A percentile compares a stretch with the other conserved stretches of the same genome.
phyloP scores from a whole-genome alignment of 371 early-diverging fungal species.

The Thermomucor indicae-seudaticae region DNA sequence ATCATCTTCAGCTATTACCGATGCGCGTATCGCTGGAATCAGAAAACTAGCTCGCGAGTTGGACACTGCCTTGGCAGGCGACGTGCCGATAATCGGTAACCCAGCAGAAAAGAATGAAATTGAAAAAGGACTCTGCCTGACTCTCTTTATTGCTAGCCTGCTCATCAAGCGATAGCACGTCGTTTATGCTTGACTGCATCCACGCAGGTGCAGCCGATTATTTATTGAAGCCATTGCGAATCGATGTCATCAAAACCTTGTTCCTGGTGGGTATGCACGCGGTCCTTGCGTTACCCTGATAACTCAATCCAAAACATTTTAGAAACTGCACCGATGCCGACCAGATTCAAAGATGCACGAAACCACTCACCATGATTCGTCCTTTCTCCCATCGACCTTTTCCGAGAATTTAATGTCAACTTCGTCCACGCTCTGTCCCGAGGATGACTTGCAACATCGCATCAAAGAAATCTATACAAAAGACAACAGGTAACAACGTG shows the following conservation, averaged over 20 bases:
- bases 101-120: neutral
- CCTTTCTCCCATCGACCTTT: too few species aligned
- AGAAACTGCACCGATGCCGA: slow-evolving; percentile 18
- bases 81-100: slow-evolving; percentile 6
- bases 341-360: slow-evolving; percentile 15
- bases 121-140: too few species aligned
- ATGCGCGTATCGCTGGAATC: slow-evolving; percentile 4
- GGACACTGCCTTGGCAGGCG: neutral
- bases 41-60: slow-evolving; percentile 1
- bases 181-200: slow-evolving; percentile 37
- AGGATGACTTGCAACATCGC: slow-evolving; percentile 17
- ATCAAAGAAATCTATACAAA: slow-evolving; percentile 22
- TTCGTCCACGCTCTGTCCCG: slow-evolving; percentile 7
- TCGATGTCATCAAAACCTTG: slow-evolving; percentile 47
- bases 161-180: slow-evolving; percentile 23
- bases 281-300: neutral
- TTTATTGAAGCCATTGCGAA: slow-evolving; percentile 40
- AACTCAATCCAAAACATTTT: neutral
- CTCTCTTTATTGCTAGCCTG: slow-evolving; percentile 14
- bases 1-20: neutral
- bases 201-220: slow-evolving; percentile 51
- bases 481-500: slow-evolving; percentile 12
- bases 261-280: slow-evolving; percentile 34
- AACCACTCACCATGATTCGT: slow-evolving; percentile 3
- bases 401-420: slow-evolving; percentile 2